A percentile compares a stretch with the other conserved stretches of the same genome.
Conservation (phyloP, 345 rosid genomes). For the Citrus cavaleriei region DNA sequence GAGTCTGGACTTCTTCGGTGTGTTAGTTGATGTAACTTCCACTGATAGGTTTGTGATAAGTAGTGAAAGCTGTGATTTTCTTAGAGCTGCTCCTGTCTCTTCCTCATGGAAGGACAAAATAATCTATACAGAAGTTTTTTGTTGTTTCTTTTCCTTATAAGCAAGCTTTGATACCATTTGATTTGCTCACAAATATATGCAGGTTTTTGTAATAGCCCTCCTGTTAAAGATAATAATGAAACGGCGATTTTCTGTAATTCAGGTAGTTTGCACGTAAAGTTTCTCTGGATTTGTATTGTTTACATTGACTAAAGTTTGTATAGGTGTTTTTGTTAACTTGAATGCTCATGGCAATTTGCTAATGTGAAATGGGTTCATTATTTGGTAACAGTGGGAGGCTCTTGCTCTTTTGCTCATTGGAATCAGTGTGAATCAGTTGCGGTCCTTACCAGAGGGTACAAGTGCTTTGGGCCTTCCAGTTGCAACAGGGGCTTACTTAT, state of each 20-base stretch:
- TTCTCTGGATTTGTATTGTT: background rate
- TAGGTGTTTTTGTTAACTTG: background rate
- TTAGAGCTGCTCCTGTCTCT: background rate
- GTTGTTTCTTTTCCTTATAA: background rate
- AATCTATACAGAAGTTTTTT: background rate
- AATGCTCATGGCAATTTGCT: background rate
- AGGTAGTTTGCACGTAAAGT: background rate
- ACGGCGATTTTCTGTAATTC: slow-evolving; percentile 15
- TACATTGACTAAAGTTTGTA: background rate
- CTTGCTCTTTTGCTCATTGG: slow-evolving; percentile 26
- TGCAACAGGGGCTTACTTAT: slow-evolving; percentile 30
- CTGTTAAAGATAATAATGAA: slow-evolving; percentile 20
- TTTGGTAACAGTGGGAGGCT: slow-evolving; percentile 18
- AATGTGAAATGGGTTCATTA: background rate
- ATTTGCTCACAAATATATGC: background rate
- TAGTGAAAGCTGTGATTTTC: background rate
- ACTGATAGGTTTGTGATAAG: too few species aligned
- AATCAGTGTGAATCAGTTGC: slow-evolving; percentile 18
- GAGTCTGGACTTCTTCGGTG: background rate
- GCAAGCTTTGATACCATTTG: background rate
- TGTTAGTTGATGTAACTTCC: background rate
- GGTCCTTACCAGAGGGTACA: slow-evolving; percentile 17
- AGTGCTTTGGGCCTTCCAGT: slow-evolving; percentile 14
- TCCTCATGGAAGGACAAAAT: background rate
- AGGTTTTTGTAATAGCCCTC: slow-evolving; percentile 19